A percentile compares a stretch with the other conserved stretches of the same genome.
These are phyloP conservation scores for Clonostachys chloroleuca DNA, from an alignment of 2,329 filamentous ascomycete genomes.

Conservation along the genomic window DNA sequence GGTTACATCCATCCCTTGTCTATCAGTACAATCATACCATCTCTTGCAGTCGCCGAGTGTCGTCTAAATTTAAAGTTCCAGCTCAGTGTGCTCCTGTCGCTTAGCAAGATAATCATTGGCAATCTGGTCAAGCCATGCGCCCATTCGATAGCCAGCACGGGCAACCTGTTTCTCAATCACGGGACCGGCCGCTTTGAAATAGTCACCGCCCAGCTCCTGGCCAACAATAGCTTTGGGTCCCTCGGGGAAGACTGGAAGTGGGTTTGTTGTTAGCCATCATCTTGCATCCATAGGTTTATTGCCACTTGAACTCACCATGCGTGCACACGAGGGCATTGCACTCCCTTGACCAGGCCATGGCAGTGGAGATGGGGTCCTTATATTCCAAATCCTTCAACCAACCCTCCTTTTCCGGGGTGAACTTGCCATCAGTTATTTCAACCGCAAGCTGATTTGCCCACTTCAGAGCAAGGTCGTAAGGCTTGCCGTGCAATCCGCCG, in stretches of 20 bases:
- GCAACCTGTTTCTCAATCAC: conserved; percentile 64
- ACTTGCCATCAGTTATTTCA: conserved; percentile 54
- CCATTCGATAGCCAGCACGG: conserved; percentile 64
- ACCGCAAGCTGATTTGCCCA: conserved; percentile 54
- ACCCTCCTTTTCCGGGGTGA: conserved; percentile 34
- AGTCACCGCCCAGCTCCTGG: conserved; percentile 57
- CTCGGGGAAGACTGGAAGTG: conserved; percentile 50
- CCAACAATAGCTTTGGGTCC: conserved; percentile 53
- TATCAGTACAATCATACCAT: no score
- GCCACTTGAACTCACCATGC: conserved; percentile 39
- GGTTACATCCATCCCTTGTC: no score
- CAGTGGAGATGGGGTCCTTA: conserved; percentile 46
- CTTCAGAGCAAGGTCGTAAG: conserved; percentile 41
- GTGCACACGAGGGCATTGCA: conserved; percentile 59
- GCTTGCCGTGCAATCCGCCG: conserved; percentile 45
- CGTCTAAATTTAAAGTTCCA: no score
- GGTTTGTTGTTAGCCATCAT: conserved; percentile 7
- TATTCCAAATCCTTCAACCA: conserved; percentile 59
- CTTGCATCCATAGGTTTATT: not conserved
- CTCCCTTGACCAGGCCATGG: conserved; percentile 60
- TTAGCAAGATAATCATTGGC: conserved; percentile 27
- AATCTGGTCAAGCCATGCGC: conserved; percentile 62
- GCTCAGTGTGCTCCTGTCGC: no score
- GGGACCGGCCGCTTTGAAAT: conserved; percentile 59
- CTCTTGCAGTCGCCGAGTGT: no score